Evolutionary conservation across 176 grass and related monocot species (phyloP).

Genomic region (Thalia dealbata): DNA sequence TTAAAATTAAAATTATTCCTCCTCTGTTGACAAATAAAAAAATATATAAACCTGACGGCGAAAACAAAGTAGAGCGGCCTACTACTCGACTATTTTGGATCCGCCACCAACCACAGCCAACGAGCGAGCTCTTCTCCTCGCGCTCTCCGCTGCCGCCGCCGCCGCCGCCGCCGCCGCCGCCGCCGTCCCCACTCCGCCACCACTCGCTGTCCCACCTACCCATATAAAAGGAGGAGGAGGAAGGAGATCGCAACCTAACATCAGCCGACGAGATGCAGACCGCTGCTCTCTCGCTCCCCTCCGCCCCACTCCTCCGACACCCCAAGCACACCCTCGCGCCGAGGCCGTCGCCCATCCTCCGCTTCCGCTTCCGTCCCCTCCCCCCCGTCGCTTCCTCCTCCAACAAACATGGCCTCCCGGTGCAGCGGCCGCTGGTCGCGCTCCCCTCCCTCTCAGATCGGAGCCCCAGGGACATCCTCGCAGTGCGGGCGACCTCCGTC

Average conservation of each 20-base stretch:
- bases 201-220: background rate
- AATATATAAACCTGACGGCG: too few species aligned
- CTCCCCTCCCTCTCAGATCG: slow-evolving; percentile 3
- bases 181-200: background rate
- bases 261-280: background rate
- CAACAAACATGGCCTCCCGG: background rate
- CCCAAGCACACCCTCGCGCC: background rate
- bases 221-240: too few species aligned
- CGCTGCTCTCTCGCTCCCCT: background rate
- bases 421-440: background rate
- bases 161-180: background rate
- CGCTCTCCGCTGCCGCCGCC: background rate
- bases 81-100: too few species aligned
- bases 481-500: background rate
- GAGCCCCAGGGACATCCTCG: background rate
- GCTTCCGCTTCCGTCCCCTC: background rate
- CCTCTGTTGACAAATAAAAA: too few species aligned
- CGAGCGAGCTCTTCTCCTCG: background rate
- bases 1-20: too few species aligned
- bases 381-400: background rate
- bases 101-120: background rate
- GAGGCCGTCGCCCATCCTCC: background rate
- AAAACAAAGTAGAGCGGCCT: too few species aligned
- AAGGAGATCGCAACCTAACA: background rate
- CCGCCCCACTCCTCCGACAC: background rate